Evolutionary conservation across 208 protist genomes (phyloP), one percentile per base, ranked within the genome.

Genomic region (Leishmania martiniquensis): DNA sequence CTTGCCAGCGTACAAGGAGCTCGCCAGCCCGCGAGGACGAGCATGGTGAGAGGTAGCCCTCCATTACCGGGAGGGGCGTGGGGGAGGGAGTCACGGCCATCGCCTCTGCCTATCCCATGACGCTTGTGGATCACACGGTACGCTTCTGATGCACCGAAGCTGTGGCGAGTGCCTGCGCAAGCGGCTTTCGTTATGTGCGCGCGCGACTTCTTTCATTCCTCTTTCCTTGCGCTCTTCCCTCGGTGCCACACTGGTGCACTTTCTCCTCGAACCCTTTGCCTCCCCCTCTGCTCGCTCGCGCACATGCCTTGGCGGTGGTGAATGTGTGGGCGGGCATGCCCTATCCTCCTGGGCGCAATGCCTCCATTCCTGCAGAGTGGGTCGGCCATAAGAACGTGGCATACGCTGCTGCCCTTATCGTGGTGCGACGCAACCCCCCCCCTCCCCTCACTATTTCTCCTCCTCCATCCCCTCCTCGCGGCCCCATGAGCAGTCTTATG

Each of bases 401-500:
- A 1, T 34, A 12, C 66, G 15, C 22, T 3, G 1, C 42, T 20
- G 25, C 42, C n/a, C 66, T 4, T 4, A 17, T 52, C 20, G 4
- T 7, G 52, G 4, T 29, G 9, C 20, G 15, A 66, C 6, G 25
- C 12, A 44, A 1, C 4, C 34, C 1, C 25, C 9, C 42, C 1
- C 13, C 60, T 71, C 39, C 44, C 22, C 68, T 15, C 5, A 37
- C 10, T 13, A 37, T 0, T 39, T 45, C 37, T 7, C 22, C 22
- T 10, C 66, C 49, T 0, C 77, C 52, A n/a, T 13, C n/a, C 52
- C 4, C 5, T 10, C 12, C 5, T 51, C 34, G 1, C 34, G 10
- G 55, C 54, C 45, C 25, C 49, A 89, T 88, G 89, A 91, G 90
- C 76, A 82, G 82, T 3, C 72, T 90, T 13, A 74, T 91, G 57